Percentiles rank a stretch among this genome's conserved stretches.
Conservation (phyloP, 2,329 filamentous ascomycete genomes). For the Chaetomiaceae sp. region DNA sequence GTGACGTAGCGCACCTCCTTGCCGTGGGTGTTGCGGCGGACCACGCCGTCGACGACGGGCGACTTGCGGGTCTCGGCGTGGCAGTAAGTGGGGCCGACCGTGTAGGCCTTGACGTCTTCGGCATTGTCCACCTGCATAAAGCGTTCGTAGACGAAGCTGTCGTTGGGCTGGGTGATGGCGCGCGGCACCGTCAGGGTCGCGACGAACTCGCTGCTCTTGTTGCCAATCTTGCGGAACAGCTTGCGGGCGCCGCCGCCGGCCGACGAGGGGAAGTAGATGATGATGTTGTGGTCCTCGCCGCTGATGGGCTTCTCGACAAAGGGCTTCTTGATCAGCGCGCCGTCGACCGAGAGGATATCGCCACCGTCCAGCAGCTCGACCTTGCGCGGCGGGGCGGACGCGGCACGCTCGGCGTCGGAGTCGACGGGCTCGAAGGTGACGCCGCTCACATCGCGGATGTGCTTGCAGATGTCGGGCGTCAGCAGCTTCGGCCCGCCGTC, state of each 20-base stretch:
- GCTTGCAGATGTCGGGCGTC: conserved; percentile 72
- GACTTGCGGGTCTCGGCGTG: conserved; percentile 97
- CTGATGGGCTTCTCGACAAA: conserved; percentile 99
- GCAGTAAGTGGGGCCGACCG: conserved; percentile 86
- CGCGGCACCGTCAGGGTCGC: conserved; percentile 70
- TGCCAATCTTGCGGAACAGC: conserved; percentile 94
- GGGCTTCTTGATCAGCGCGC: conserved; percentile 74
- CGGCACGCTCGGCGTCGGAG: conserved; percentile 55
- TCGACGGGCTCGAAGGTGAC: conserved; percentile 67
- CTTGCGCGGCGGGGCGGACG: conserved; percentile 50
- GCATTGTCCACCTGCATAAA: conserved; percentile 96
- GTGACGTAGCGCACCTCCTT: conserved; percentile 97
- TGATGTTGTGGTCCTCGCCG: conserved; percentile 97
- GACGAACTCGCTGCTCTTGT: conserved; percentile 96
- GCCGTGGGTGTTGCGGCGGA: conserved; percentile 91
- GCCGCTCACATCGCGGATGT: conserved; percentile 76
- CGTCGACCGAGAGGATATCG: conserved; percentile 84
- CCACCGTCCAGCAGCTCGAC: conserved; percentile 87
- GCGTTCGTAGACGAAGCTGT: conserved; percentile 95
- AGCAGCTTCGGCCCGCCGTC: conserved; percentile 82
- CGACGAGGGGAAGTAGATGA: conserved; percentile 90
- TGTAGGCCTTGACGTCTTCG: conserved; percentile 98
- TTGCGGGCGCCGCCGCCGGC: conserved; percentile 84
- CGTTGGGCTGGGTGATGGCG: conserved; percentile 71
- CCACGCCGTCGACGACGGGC: conserved; percentile 91